phyloP scores from a whole-genome alignment of 352 stramenopile genomes.

The Globisporangium abappressorium region DNA sequence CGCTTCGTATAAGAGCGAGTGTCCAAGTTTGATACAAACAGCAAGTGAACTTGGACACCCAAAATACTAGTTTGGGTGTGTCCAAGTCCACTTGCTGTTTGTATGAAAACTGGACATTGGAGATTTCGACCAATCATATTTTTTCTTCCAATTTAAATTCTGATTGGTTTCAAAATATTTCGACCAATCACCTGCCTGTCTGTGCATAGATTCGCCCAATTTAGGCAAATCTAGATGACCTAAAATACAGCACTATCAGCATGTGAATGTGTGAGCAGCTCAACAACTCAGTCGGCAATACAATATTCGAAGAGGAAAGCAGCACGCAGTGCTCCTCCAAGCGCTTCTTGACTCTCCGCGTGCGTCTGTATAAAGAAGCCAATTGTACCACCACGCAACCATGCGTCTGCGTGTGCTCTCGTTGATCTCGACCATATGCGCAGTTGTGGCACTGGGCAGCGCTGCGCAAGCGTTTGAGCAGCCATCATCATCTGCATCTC shows the following conservation, averaged over 20 bases:
- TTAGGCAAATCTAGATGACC: not conserved
- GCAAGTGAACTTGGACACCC: not conserved
- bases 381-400: not conserved
- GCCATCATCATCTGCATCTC: not conserved
- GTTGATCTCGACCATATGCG: not conserved
- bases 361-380: not conserved
- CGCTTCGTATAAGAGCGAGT: not conserved
- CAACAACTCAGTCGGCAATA: not conserved
- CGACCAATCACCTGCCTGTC: not conserved
- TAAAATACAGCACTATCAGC: not conserved
- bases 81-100: not conserved
- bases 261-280: not conserved
- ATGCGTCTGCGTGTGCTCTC: constrained; percentile 5
- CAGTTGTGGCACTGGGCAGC: not conserved
- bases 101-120: too few relatives aligned
- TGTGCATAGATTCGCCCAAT: not conserved
- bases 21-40: not conserved
- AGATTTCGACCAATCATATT: not conserved
- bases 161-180: not conserved
- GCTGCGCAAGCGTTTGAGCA: not conserved
- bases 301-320: not conserved
- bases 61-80: too few relatives aligned
- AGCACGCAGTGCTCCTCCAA: not conserved
- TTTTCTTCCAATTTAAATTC: not conserved
- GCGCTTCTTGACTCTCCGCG: not conserved